Evolutionary conservation across 1,284 basidiomycete species (phyloP).

Genomic region (Ceratobasidium sp.): DNA sequence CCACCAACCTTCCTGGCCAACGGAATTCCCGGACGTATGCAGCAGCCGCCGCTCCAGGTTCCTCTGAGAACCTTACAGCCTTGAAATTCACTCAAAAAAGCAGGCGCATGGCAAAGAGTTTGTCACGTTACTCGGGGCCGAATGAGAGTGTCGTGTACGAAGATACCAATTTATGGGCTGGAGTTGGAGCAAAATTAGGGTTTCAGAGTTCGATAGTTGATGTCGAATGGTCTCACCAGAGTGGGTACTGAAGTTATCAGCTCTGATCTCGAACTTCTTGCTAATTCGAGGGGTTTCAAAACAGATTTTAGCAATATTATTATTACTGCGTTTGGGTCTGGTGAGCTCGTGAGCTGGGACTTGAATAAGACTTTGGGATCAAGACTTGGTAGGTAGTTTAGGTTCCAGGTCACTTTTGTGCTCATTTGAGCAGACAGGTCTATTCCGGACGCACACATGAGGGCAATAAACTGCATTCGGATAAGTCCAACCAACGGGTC

Average conservation of each 20-base stretch:
- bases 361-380: constrained; percentile 69
- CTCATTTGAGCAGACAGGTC: constrained; percentile 65
- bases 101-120: constrained; percentile 24
- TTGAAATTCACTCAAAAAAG: constrained; percentile 11
- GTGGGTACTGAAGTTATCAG: constrained; percentile 59
- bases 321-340: constrained; percentile 82
- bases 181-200: constrained; percentile 68
- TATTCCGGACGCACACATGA: constrained; percentile 72
- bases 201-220: constrained; percentile 80
- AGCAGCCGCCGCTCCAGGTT: constrained; percentile 31
- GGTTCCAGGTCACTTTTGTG: not conserved
- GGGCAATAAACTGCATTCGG: constrained; percentile 78
- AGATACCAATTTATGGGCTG: constrained; percentile 73
- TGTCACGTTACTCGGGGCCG: constrained; percentile 42
- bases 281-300: not conserved
- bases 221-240: constrained; percentile 80
- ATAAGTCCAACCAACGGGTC: constrained; percentile 70
- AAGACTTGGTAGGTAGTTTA: constrained; percentile 71
- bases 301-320: constrained; percentile 81
- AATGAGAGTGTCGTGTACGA: constrained; percentile 45
- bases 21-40: constrained; percentile 35
- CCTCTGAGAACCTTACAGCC: not conserved
- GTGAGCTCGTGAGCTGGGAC: constrained; percentile 88
- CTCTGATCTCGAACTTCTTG: not conserved
- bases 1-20: constrained; percentile 5